Evolutionary conservation across 2,329 filamentous ascomycete genomes (phyloP), one percentile per base, ranked within the genome.

Genomic region (Beauveria pseudobassiana): DNA sequence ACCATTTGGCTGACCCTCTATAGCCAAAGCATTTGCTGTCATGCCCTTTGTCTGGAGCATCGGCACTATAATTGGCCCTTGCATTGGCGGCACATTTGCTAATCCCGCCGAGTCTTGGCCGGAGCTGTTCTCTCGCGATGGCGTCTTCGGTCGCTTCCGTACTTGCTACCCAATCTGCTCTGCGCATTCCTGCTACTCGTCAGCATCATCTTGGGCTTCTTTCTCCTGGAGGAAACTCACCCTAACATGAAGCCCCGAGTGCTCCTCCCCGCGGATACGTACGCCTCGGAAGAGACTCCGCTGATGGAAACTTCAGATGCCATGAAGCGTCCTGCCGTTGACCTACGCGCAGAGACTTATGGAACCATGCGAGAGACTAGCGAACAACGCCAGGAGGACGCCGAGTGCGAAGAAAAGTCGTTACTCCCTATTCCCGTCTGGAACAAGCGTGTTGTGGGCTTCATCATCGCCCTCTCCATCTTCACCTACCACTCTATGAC

Each of bases 401-500:
- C 65, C 64, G 53, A 68, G 69, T 51, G 69, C 64, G 65, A 68
- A 34, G 73, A 78, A 64, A 76, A 75, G 66, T 68, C 67, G 5
- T 65, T 65, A 5, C 72, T 70, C 62, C 67, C 70, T 26, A 65
- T 65, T 62, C 78, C 70, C 67, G 78, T 83, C 63, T 84, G 81
- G 73, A 79, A 77, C 72, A 79, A 80, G 73, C 83, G 83, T 46
- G 87, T 96, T 63, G 78, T 90, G 66, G 87, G 89, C 73, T 83
- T 96, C 59, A 86, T 95, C 45, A 70, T 91, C n/a, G 88, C 93
- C 1, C 77, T 97, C 53, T 90, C 89, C 50, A 90, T 97, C 65
- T 96, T 96, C 76, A 95, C 91, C 5, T 96, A 96, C 72, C 93
- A 97, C 75, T 91, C 89, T 43, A 97, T 97, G 92, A 92, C 89